Base-by-base conservation (phyloP, 164 flowering plant species). In the Aristolochia fimbriata region DNA sequence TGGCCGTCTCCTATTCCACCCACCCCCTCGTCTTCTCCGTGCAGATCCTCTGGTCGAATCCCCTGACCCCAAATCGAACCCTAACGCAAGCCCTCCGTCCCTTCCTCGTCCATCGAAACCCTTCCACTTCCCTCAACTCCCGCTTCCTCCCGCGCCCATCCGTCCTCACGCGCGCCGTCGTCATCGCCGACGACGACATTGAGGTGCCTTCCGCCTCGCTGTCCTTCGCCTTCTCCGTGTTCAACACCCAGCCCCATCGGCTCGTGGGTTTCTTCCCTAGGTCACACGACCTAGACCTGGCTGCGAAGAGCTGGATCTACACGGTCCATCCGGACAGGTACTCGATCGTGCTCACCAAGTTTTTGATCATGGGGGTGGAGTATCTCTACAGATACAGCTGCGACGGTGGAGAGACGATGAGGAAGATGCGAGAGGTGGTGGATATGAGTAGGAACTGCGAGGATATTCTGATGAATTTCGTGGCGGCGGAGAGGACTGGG, bases 401-500 rank as follows among this genome's bases (percentile, higher is more conserved):
- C 52, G 71, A 47, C 2, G 76, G 74, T 0, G 75, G 52, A 2
- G 31, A 47, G 16, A 16, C 8, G 43, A 69, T 64, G 79, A 55
- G 27, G 0, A 67, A 61, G 51, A 57, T 73, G 73, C 72, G 85
- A 74, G 50, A 55, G 27, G 43, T 75, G 19, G 96, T 87, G 45
- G 96, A 85, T 60, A 22, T 47, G 58, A 68, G 48, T 81, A 59
- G 66, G 50, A 92, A 92, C 51, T 92, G 93, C 61, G 96, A 92
- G 75, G 98, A 92, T 22, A 88, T 92, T 6, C 52, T 89, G 81
- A 89, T 92, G 98, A 89, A 92, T 46, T 84, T 92, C 30, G 83
- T 89, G 24, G 85, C 80, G 55, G 86, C 93, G 14, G 81, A 83
- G 3, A 65, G 51, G 63, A 47, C 63, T 23, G 60, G 61, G 7